Evolutionary conservation across 352 stramenopile species (phyloP), one percentile per base, ranked within the genome.

Genomic region (Phytopythium aichiense): DNA sequence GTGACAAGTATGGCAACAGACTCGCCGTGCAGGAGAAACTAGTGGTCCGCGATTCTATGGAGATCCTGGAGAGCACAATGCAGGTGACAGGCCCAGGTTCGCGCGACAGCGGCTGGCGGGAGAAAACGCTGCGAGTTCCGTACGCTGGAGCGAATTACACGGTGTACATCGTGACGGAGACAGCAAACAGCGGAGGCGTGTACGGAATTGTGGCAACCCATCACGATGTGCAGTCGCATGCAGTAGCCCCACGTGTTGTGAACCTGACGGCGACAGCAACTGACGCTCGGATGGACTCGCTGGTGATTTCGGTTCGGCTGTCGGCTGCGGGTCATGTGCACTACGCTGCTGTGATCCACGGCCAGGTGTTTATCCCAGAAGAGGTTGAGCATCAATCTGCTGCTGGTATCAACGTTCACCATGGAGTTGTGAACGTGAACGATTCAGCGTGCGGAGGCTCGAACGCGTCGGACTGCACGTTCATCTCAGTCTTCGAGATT

Each of bases 111-210:
- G 79, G 73, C 7, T 89, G 78, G 73, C 60, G 60, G 31, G 77
- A 90, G 56, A 56, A 91, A 28, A 74, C 83, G 16, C 64, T 93
- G 23, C 61, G 59, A 18, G 84, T 91, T 0, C 82, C 86, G 12
- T 61, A 66, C 5, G 58, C 80, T 13, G 78, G 76, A 7, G 53
- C 63, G 0, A 89, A 88, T 61, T 92, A 92, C 69, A 90, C 81
- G 0, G 67, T 92, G n/a, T 71, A 84, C 53, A 58, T 94, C 13
- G 82, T 91, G 12, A 88, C 85, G 0, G 85, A 94, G 61, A 94
- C 83, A 1, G 71, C 66, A 11, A 61, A 56, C 40, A 92, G 83
- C 42, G 79, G 85, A 18, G 85, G 85, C 4, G 83, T 92, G 23
- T 94, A 82, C 55, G 85, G 85, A 0, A 81, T 69, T 11, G 82